These are phyloP conservation scores for Yamadazyma laniorum DNA, from an alignment of 805 yeast genomes.

Conservation along the genomic window DNA sequence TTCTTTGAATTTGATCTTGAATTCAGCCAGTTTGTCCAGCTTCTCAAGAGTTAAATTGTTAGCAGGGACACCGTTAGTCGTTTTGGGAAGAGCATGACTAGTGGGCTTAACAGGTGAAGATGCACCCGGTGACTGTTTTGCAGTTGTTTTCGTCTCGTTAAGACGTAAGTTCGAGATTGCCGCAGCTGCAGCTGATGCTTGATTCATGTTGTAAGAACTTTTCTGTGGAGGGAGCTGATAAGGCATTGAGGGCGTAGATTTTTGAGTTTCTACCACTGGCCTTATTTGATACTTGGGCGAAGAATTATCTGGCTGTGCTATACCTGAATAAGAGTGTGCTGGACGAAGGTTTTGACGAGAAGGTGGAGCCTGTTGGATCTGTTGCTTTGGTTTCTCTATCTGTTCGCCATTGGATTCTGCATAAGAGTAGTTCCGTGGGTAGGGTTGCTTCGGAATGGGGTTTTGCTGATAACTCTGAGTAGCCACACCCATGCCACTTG, in stretches of 20 bases:
- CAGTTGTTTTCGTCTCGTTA: not conserved
- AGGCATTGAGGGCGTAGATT: not conserved
- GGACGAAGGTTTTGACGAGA: constrained; percentile 5
- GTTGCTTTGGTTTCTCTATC: not conserved
- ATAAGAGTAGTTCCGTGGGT: not conserved
- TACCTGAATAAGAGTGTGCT: constrained; percentile 6
- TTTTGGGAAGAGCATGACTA: too few species aligned
- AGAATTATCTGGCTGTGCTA: not conserved
- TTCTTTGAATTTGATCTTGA: constrained; percentile 30
- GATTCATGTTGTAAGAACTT: not conserved
- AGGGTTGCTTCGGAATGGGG: not conserved
- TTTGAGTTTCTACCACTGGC: constrained; percentile 2
- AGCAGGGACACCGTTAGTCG: not conserved
- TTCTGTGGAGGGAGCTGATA: constrained; percentile 1
- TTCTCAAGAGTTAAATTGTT: too few species aligned
- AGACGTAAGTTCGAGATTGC: constrained; percentile 5
- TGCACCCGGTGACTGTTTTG: not conserved
- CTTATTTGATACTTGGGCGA: constrained; percentile 2
- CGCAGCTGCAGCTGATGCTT: constrained; percentile 9
- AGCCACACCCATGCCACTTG: not conserved
- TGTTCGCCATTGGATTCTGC: not conserved
- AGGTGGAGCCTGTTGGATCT: constrained; percentile 1
- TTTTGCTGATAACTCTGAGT: not conserved
- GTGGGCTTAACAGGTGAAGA: too few species aligned
- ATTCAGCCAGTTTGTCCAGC: not conserved